Evolutionary conservation across 768 basidiomycete species (phyloP), one percentile per base, ranked within the genome.

Genomic region (Paxillus involutus): DNA sequence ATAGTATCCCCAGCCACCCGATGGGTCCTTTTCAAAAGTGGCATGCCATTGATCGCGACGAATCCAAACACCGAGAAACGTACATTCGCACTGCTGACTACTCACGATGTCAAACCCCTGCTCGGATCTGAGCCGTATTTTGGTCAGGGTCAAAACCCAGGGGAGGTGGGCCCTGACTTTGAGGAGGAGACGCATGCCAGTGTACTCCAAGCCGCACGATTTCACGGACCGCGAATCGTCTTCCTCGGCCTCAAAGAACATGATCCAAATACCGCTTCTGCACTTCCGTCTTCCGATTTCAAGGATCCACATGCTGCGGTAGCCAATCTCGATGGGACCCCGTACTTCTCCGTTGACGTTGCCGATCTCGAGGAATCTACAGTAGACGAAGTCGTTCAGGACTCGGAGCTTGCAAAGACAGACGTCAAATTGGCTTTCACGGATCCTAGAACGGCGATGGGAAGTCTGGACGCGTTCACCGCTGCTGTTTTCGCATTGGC

Each of bases 341-440:
- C 92, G 0, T 95, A 88, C 69, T 98, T 97, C 67, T 78, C 93
- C 0, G 59, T 97, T 56, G 94, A 97, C 64, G 74, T 92, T 2
- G 78, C 77, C 24, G 77, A 83, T 50, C 68, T 81, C 19, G 76
- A 76, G 6, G 51, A 84, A 42, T 57, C 72, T 54, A 60, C 71
- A 33, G 65, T 87, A 33, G 73, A 79, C 9, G 69, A 70, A 13
- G 65, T 79, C 7, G 64, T 81, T 44, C 71, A 77, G 63, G 53
- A 65, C 57, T 52, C 77, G 40, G 59, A 77, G 58, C 61, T 60
- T 2, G 66, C 61, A 44, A 72, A 67, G 62, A 70, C 74, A 35
- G 80, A 76, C 12, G 64, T 67, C 53, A 63, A 63, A 16, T 51
- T 86, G 56, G 67, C 62, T n/a, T 96, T 90, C 75, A 71, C 76